Evolutionary conservation across 345 rosid genomes (phyloP), one percentile per base, ranked within the genome.

Genomic region (thale cress (Arabidopsis thaliana)): DNA sequence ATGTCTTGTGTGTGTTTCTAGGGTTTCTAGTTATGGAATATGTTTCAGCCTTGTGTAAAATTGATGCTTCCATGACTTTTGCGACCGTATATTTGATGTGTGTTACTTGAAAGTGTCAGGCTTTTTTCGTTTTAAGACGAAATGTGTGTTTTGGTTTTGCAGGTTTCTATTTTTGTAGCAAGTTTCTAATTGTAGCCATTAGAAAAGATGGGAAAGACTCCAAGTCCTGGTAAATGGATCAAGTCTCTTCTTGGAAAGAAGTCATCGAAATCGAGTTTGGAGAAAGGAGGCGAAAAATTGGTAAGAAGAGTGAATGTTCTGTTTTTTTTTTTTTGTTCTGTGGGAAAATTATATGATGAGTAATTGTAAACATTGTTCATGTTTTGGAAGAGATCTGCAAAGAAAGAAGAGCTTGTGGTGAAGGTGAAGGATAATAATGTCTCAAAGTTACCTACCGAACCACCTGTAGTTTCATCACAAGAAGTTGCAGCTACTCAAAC

Each of bases 201-300:
- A 32, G 42, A n/a, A 40, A 69, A 61, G 24, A 91, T 91, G 97
- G 93, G 93, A 41, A 91, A 84, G 80, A 85, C 89, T 24, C 88
- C 91, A 6, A 89, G 91, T 42, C 88, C 93, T 24, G 91, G 87
- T 70, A 89, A 88, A 83, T 91, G 96, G 97, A 76, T 91, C 72
- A 91, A 84, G 88, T 78, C 79, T 57, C 74, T 91, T 48, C 86
- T 80, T 37, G 86, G 91, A 59, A 91, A 89, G 91, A 88, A 82
- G 59, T 82, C 91, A 61, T 84, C 91, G 0, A 91, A 85, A 64
- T 83, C 93, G 41, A 87, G 70, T 57, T 75, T 84, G 59, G 82
- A 86, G 32, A 84, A 88, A 76, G 87, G 76, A 75, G 79, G 56
- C 40, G 85, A 72, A 49, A 82, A 79, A 82, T 25, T 71, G 87